Conservation (phyloP, 768 basidiomycete species). For the Leccinum truebloodii region DNA sequence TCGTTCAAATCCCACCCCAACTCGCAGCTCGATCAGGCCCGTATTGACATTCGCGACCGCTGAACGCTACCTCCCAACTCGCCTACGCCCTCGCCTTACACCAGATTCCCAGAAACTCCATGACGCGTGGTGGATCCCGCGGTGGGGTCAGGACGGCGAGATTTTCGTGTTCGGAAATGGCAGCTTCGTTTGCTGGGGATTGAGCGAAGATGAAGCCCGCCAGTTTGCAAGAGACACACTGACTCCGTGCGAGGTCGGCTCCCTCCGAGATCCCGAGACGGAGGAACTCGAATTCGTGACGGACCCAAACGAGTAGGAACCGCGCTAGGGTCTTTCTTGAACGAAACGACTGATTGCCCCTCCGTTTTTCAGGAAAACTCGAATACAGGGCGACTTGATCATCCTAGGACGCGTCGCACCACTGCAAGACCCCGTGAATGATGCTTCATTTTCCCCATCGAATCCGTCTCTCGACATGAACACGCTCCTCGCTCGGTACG, state of each 20-base stretch:
- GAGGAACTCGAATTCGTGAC: conserved; percentile 93
- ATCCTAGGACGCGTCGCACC: conserved; percentile 75
- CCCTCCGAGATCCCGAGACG: conserved; percentile 70
- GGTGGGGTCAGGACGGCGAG: conserved; percentile 74
- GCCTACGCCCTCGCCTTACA: conserved; percentile 59
- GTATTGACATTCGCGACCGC: conserved; percentile 85
- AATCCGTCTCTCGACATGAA: conserved; percentile 61
- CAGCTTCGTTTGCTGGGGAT: conserved; percentile 88
- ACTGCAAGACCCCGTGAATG: conserved; percentile 51
- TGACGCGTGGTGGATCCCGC: conserved; percentile 79
- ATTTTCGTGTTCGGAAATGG: conserved; percentile 89
- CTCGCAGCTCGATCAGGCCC: conserved; percentile 71
- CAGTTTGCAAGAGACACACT: conserved; percentile 68
- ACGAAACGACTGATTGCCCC: conserved; percentile 4
- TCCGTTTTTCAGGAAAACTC: conserved; percentile 58
- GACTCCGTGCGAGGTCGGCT: conserved; percentile 58
- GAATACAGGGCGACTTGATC: conserved; percentile 89
- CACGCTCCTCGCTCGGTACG: conserved; percentile 84
- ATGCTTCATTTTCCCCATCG: conserved; percentile 46
- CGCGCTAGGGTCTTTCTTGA: not conserved
- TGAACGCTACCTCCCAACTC: conserved; percentile 73
- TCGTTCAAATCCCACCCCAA: conserved; percentile 83
- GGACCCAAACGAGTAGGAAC: conserved; percentile 77
- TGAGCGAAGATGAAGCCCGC: conserved; percentile 72
- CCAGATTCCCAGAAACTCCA: conserved; percentile 59